These are phyloP conservation scores for Pleomassaria siparia DNA, from an alignment of 2,329 filamentous ascomycete genomes.

Conservation along the genomic window DNA sequence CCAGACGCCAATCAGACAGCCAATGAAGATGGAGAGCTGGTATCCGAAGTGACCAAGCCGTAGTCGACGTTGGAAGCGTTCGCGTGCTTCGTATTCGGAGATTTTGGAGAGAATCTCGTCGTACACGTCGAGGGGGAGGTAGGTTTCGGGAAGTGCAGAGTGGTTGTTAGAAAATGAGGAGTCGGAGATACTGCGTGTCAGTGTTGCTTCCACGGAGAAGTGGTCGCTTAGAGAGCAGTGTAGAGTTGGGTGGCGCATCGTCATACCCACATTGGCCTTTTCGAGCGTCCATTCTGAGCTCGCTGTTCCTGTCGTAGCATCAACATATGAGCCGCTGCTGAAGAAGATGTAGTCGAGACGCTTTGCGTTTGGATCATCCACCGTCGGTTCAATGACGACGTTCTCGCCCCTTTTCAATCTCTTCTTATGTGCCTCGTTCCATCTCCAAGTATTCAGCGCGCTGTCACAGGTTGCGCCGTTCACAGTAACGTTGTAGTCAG, in stretches of 20 bases:
- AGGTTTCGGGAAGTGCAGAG: slow-evolving; percentile 24
- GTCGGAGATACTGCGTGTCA: slow-evolving; percentile 44
- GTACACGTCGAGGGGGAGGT: slow-evolving; percentile 57
- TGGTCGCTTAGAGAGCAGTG: slow-evolving; percentile 91
- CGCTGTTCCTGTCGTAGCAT: slow-evolving; percentile 27
- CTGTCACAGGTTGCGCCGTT: slow-evolving; percentile 90
- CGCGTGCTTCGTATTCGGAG: slow-evolving; percentile 67
- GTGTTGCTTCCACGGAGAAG: slow-evolving; percentile 83
- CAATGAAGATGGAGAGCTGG: slow-evolving; percentile 68
- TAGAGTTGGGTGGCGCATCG: slow-evolving; percentile 75
- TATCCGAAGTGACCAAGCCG: slow-evolving; percentile 73
- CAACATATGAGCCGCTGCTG: slow-evolving; percentile 30
- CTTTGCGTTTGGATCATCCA: slow-evolving; percentile 74
- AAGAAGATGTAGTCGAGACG: slow-evolving; percentile 94
- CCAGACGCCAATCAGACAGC: slow-evolving; percentile 81
- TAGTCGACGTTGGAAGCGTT: slow-evolving; percentile 70
- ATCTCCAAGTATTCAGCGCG: slow-evolving; percentile 89
- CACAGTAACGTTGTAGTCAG: slow-evolving; percentile 72
- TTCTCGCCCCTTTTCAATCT: slow-evolving; percentile 65
- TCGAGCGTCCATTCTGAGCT: slow-evolving; percentile 66
- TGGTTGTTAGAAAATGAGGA: slow-evolving; percentile 14
- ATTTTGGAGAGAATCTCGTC: slow-evolving; percentile 75
- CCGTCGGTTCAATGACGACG: slow-evolving; percentile 65
- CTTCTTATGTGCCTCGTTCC: slow-evolving; percentile 72
- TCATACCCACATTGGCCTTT: slow-evolving; percentile 74